These are phyloP conservation scores for Fraxinus cuspidata DNA, from an alignment of 257 asterid genomes.

Conservation along the genomic window DNA sequence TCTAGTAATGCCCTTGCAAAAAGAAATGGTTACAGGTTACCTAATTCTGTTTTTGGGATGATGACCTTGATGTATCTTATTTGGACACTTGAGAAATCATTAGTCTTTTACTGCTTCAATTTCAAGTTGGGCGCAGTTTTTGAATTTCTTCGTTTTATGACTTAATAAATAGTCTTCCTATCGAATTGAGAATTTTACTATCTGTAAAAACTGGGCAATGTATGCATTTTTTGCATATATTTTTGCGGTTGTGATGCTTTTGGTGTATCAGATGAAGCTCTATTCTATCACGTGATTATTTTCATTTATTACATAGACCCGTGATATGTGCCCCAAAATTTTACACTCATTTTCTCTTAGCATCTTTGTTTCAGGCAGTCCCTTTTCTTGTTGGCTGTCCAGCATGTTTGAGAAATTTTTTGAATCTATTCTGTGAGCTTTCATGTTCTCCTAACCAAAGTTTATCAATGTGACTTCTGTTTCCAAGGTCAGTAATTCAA, in stretches of 20 bases:
- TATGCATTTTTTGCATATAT: neutral
- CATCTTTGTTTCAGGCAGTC: constrained; percentile 72
- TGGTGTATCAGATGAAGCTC: neutral
- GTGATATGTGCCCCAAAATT: neutral
- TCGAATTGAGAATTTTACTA: neutral
- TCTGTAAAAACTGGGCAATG: neutral
- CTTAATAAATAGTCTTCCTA: neutral
- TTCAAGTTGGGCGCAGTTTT: neutral
- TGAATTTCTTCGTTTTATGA: neutral
- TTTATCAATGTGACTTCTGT: constrained; percentile 86
- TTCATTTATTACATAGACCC: neutral
- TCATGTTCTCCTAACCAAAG: constrained; percentile 98
- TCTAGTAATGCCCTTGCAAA: no score
- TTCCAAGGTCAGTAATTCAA: constrained; percentile 55
- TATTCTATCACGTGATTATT: neutral
- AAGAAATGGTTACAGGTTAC: neutral
- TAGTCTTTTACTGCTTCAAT: neutral
- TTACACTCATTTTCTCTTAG: constrained; percentile 27
- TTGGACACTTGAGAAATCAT: neutral
- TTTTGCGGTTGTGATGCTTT: neutral
- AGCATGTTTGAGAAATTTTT: constrained; percentile 94
- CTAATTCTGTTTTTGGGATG: neutral
- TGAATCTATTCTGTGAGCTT: constrained; percentile 97
- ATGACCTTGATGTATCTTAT: neutral
- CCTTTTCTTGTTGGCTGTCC: constrained; percentile 99